Base-by-base conservation (phyloP, 208 protist genomes). In the Leishmania turanica region DNA sequence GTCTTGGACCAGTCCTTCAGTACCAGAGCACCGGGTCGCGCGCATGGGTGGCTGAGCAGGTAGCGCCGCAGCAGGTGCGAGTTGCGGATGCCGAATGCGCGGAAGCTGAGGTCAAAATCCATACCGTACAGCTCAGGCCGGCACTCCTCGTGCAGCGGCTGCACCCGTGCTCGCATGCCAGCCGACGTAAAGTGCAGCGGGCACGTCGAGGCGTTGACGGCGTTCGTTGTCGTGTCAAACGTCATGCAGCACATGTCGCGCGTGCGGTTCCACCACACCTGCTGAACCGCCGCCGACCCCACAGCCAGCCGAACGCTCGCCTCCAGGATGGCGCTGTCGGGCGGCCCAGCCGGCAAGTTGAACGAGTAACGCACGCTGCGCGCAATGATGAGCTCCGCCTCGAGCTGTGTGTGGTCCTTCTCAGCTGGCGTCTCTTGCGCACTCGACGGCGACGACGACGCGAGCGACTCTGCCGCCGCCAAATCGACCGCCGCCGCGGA, bases 1-100 rank as follows among this genome's bases (percentile, higher is more conserved):
- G 87, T 94, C 83, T 98, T 98, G 45, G 91, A 96, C 95, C 95
- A 98, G 74, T 97, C 93, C 87, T 98, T 98, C 75, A 98, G 82
- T 53, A 97, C 94, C 64, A 96, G 85, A 49, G 94, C 93, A 17
- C 93, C 96, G 1, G 93, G 92, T 17, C 96, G 89, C 56, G 91
- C 92, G 70, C 93, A 96, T 17, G 94, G 94, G 83, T 97, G 93
- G 75, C 83, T 88, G 62, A 89, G 78, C 74, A 97, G 89, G 78
- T 97, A 98, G 27, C 89, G 89, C 9, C 90, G 91, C 73, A 98
- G 85, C 27, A 97, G 84, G 42, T 93, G 88, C 13, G 92, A 96
- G 86, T 98, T 98, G 79, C 94, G 96, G 69, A 98, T 94, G 21
- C 96, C 96, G 87, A 97, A 98, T 24, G 89, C 87, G 40, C 94